These are phyloP conservation scores for Metschnikowia reukaufii DNA, from an alignment of 805 yeast genomes.

Conservation along the genomic window DNA sequence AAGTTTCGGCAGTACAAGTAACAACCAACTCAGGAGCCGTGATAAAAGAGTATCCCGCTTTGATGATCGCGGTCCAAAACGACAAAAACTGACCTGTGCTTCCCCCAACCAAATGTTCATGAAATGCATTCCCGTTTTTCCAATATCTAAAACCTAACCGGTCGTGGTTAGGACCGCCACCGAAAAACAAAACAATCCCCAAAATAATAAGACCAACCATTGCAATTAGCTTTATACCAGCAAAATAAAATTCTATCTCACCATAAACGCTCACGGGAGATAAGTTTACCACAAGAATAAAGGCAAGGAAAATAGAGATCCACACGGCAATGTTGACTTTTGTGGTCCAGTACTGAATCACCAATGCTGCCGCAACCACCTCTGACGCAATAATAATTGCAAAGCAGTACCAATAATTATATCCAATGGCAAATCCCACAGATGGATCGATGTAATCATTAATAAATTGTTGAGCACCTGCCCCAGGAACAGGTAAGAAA, in stretches of 20 bases:
- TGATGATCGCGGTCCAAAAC: conserved; percentile 28
- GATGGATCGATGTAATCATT: conserved; percentile 21
- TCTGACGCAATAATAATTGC: conserved; percentile 22
- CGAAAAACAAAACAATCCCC: conserved; percentile 22
- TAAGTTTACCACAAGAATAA: conserved; percentile 16
- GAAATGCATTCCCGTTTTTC: conserved; percentile 32
- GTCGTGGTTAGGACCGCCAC: conserved; percentile 24
- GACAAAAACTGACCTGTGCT: conserved; percentile 24
- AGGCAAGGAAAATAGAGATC: conserved; percentile 34
- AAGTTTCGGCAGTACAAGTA: conserved; percentile 57
- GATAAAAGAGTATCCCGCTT: conserved; percentile 29
- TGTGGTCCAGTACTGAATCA: conserved; percentile 22
- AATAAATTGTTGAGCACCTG: conserved; percentile 23
- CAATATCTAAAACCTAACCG: conserved; percentile 23
- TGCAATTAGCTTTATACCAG: conserved; percentile 22
- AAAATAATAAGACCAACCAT: conserved; percentile 22
- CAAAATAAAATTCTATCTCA: conserved; percentile 22
- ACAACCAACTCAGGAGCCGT: conserved; percentile 54
- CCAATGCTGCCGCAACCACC: conserved; percentile 20
- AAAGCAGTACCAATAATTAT: conserved; percentile 23
- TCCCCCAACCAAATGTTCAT: conserved; percentile 40
- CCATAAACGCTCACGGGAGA: conserved; percentile 21
- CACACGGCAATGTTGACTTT: conserved; percentile 37
- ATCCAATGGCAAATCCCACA: conserved; percentile 22
- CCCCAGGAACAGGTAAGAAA: conserved; percentile 23